Conservation (phyloP, 2,329 filamentous ascomycete genomes). For the Neocucurbitaria cava region DNA sequence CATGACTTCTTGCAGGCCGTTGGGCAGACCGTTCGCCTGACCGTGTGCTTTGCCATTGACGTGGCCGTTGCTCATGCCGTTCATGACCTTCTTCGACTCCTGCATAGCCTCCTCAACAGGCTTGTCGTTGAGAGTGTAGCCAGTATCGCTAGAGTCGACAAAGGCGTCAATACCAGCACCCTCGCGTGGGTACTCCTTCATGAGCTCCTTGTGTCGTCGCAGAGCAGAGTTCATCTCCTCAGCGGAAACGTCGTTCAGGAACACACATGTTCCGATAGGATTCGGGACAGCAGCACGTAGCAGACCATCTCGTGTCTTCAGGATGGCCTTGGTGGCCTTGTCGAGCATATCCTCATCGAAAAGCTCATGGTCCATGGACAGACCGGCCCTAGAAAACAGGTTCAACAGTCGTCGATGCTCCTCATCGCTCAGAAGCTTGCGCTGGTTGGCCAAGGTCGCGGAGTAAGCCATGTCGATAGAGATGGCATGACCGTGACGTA, state of each 20-base stretch:
- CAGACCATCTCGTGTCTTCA: conserved; percentile 74
- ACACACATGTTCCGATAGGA: conserved; percentile 70
- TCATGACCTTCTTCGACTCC: conserved; percentile 26
- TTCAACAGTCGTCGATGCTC: conserved; percentile 70
- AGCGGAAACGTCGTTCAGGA: conserved; percentile 70
- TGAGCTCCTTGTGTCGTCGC: conserved; percentile 67
- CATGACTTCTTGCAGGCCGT: conserved; percentile 32
- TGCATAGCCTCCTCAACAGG: conserved; percentile 44
- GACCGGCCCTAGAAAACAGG: conserved; percentile 72
- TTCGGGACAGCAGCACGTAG: conserved; percentile 72
- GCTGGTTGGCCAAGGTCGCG: conserved; percentile 69
- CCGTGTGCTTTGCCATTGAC: conserved; percentile 29
- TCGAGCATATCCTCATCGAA: conserved; percentile 72
- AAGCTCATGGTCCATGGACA: conserved; percentile 73
- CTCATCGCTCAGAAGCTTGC: conserved; percentile 65
- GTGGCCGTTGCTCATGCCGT: conserved; percentile 32
- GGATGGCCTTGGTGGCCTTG: conserved; percentile 70
- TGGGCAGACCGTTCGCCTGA: conserved; percentile 25
- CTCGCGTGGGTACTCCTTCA: conserved; percentile 67
- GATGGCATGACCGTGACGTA: conserved; percentile 76
- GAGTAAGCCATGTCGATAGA: conserved; percentile 80
- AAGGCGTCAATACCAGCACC: conserved; percentile 73
- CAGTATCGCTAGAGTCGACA: conserved; percentile 73
- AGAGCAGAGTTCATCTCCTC: conserved; percentile 69
- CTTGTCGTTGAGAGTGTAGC: conserved; percentile 59